phyloP scores from a whole-genome alignment of 352 stramenopile species.

The Phytophthora pluvialis region DNA sequence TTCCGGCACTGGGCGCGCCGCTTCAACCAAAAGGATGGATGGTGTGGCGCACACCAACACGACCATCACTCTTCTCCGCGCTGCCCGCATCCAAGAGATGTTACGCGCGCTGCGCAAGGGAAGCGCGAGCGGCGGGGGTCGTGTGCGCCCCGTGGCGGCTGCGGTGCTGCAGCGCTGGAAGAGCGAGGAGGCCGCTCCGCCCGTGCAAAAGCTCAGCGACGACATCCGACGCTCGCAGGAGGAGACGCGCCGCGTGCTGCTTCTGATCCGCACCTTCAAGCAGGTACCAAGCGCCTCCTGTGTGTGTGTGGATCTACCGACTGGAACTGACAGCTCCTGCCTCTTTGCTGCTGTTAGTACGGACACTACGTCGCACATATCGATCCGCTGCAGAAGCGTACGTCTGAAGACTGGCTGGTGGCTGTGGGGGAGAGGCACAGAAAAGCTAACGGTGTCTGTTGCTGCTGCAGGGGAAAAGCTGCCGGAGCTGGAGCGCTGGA shows the following conservation, averaged over 20 bases:
- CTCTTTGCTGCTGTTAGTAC: constrained; percentile 47
- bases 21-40: constrained; percentile 25
- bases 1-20: constrained; percentile 13
- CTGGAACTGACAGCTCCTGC: background rate
- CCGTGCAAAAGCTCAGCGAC: constrained; percentile 74
- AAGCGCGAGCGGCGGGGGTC: background rate
- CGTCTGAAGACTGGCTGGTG: background rate
- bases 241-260: constrained; percentile 81
- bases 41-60: constrained; percentile 18
- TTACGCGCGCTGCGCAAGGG: constrained; percentile 19
- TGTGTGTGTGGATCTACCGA: background rate
- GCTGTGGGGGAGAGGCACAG: background rate
- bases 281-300: constrained; percentile 40
- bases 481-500: constrained; percentile 85
- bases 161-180: constrained; percentile 20
- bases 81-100: constrained; percentile 31
- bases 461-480: constrained; percentile 68
- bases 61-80: constrained; percentile 11
- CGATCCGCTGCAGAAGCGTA: constrained; percentile 85
- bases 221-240: constrained; percentile 87
- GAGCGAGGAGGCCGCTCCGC: constrained; percentile 16
- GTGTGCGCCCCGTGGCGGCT: constrained; percentile 6
- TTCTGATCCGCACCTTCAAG: constrained; percentile 90
- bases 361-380: constrained; percentile 90
- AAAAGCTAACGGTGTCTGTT: background rate